Evolutionary conservation across 768 basidiomycete species (phyloP), one percentile per base, ranked within the genome.

Genomic region (Lyophyllum decastes): DNA sequence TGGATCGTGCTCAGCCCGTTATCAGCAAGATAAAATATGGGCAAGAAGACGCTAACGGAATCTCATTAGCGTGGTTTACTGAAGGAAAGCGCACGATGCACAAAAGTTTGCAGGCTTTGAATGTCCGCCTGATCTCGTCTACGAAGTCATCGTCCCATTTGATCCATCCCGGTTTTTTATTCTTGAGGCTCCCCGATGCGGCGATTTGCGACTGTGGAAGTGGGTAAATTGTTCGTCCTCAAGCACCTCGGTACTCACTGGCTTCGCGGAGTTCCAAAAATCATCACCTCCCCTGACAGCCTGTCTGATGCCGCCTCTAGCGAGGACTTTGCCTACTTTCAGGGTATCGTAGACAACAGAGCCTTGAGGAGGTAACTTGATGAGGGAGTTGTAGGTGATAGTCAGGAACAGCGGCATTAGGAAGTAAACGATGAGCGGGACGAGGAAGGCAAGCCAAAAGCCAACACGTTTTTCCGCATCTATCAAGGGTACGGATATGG

Each of bases 121-220:
- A 61, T 0, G 71, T 70, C 19, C 71, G 63, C 22, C 66, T 62
- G 41, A 73, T 62, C 35, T 72, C 72, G 19, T 70, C 71, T 12
- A 72, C 72, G 40, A 72, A 73, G 19, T 66, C 64, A 53, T 73
- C 71, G 43, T 73, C 71, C 68, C 69, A 70, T 16, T 61, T 60
- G 26, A 73, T 45, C 62, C 63, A 66, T 27, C 53, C 54, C 5
- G 51, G 25, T 7, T 33, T 49, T 44, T 62, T 64, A 4, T 60
- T 60, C 19, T 59, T 57, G 7, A 59, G 41, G 19, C 63, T 63
- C 12, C 64, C 62, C 16, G 34, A 22, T 2, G 62, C 64, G 8
- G 53, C 61, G 33, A 64, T 65, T 35, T 58, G 60, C 2, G 65
- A 58, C 64, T 66, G 50, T 8, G 12, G 14, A n/a, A 17, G 49